These are phyloP conservation scores for Colletotrichum musicola DNA, from an alignment of 2,329 filamentous ascomycete species.

Conservation along the genomic window DNA sequence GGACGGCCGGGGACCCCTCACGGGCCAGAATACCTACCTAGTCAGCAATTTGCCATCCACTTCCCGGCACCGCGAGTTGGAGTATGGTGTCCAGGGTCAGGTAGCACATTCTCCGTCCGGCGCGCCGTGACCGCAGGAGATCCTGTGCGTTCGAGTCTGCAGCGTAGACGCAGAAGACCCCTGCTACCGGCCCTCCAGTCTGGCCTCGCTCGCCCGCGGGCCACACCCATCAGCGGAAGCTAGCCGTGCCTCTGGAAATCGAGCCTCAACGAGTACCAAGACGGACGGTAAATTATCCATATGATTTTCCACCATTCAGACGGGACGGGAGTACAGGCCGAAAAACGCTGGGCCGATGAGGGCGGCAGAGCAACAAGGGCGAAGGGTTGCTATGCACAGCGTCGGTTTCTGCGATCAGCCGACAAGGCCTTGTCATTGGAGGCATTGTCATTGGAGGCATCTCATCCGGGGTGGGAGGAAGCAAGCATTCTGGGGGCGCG, in stretches of 20 bases:
- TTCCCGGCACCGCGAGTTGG: slow-evolving; percentile 1
- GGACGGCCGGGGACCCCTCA: slow-evolving; percentile 35
- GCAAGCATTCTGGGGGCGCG: slow-evolving; percentile 23
- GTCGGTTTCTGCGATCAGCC: slow-evolving; percentile 31
- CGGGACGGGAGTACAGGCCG: slow-evolving; percentile 13
- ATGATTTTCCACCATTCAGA: slow-evolving; percentile 41
- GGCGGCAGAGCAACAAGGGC: slow-evolving; percentile 32
- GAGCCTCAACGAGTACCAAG: slow-evolving; percentile 39
- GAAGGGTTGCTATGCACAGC: background rate
- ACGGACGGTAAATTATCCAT: slow-evolving; percentile 40
- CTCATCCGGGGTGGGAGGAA: slow-evolving; percentile 14
- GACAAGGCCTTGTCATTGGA: slow-evolving; percentile 31
- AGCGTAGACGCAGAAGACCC: slow-evolving; percentile 1
- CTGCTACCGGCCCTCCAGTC: slow-evolving; percentile 11
- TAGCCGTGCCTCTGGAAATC: slow-evolving; percentile 31
- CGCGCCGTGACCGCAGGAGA: slow-evolving; percentile 28
- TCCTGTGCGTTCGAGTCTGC: slow-evolving; percentile 21
- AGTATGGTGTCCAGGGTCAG: slow-evolving; percentile 2
- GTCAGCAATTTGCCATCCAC: slow-evolving; percentile 22
- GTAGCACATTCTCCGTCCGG: slow-evolving; percentile 22
- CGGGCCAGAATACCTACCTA: background rate
- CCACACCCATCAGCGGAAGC: slow-evolving; percentile 14
- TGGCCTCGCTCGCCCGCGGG: slow-evolving; percentile 20
- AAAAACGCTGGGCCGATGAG: slow-evolving; percentile 24
- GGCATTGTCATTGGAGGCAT: slow-evolving; percentile 36